Base-by-base conservation (phyloP, 306 rosid genomes). In the Lablab purpureus region DNA sequence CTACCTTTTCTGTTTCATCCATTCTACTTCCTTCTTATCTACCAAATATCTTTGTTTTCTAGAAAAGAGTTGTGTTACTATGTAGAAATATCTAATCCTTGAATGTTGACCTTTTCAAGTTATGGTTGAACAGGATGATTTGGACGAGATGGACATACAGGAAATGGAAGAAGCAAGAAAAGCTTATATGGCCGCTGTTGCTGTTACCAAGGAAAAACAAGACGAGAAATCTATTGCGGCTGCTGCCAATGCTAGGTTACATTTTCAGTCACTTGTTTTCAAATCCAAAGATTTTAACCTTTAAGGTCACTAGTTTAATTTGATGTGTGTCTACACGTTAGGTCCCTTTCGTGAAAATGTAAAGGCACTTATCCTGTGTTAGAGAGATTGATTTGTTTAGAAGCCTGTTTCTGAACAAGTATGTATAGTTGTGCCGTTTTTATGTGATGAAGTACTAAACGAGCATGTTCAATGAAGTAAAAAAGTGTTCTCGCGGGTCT, bases 141-240 rank as follows among this genome's bases (percentile, higher is more conserved):
- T 89, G 93, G 93, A 90, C n/a, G 96, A 88, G 82, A 62, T 67
- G 59, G 93, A 87, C 56, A 82, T 85, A 84, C 89, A 83, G 84
- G 84, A 80, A 84, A 87, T 93, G 90, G 99, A 91, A 82, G 94
- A 85, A 87, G 99, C 96, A 36, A 90, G 94, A 84, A 74, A 82
- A 81, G 87, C 91, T 30, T 96, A 96, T 40, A 51, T 83, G 49
- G 86, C 93, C n/a, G 96, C 96, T 7, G 87, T 91, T 82, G 88
- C 85, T n/a, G 46, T 73, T 43, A 87, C 94, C 59, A 91, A 88
- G 72, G 91, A 88, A 85, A 96, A 75, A 81, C 93, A 62, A 83
- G 97, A 96, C 59, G 99, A 96, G 81, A 91, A 93, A 87, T 93
- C 97, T 23, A 80, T 93, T 68, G 88, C 88, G 55, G 89, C 97